These are phyloP conservation scores for Schoenoplectus tabernaemontani DNA, from an alignment of 202 grass and related monocot species.

Conservation along the genomic window DNA sequence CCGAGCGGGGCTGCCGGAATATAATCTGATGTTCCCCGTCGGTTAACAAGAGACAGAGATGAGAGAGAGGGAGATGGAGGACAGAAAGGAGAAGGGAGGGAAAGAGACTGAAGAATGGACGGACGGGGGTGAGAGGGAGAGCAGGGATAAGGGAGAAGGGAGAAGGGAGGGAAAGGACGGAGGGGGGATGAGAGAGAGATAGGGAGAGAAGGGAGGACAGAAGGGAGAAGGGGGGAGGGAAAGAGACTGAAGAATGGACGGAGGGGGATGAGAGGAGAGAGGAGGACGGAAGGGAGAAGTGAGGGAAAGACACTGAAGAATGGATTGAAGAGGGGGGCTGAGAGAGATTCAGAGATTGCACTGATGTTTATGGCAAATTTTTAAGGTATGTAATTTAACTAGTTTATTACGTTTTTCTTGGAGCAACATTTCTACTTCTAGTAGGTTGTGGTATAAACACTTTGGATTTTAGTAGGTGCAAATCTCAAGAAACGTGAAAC, in stretches of 20 bases:
- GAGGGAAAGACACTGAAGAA: no score
- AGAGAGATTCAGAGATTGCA: neutral
- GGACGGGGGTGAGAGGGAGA: no score
- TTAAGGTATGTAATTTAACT: neutral
- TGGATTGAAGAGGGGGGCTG: no score
- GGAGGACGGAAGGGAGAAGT: no score
- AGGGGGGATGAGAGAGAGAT: no score
- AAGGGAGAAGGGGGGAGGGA: no score
- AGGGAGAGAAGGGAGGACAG: no score
- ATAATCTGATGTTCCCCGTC: conserved; percentile 11
- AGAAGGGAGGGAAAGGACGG: no score
- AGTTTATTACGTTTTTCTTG: neutral
- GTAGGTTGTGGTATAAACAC: neutral
- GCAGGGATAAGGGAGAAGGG: no score
- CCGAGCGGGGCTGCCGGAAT: conserved; percentile 19
- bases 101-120: neutral
- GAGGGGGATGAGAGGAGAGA: neutral
- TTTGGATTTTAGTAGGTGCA: neutral
- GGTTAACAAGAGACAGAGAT: neutral
- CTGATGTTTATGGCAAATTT: no score
- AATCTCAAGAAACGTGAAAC: neutral
- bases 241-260: neutral
- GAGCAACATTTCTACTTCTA: neutral
- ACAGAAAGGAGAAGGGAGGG: neutral
- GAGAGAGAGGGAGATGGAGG: neutral